phyloP scores from a whole-genome alignment of 306 rosid species.

The Pueraria montana region DNA sequence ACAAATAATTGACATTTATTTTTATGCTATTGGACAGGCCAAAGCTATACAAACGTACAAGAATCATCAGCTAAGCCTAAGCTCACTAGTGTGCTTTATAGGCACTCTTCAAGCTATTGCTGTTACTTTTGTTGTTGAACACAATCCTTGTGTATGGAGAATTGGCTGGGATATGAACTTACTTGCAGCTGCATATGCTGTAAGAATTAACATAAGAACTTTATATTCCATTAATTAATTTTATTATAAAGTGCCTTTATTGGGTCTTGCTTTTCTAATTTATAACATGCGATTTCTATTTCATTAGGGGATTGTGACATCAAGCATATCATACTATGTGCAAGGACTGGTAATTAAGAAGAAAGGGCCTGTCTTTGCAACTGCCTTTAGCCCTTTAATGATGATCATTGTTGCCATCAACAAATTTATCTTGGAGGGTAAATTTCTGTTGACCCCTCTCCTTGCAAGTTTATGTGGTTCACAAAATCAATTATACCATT shows the following conservation, averaged over 20 bases:
- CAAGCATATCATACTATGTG: slow-evolving; percentile 89
- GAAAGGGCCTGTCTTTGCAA: slow-evolving; percentile 95
- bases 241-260: not conserved
- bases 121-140: slow-evolving; percentile 84
- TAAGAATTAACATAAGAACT: slow-evolving; percentile 66
- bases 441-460: slow-evolving; percentile 7
- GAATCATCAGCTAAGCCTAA: slow-evolving; percentile 85
- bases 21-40: slow-evolving; percentile 54
- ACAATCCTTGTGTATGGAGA: slow-evolving; percentile 79
- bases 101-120: slow-evolving; percentile 92
- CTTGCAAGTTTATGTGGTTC: not conserved
- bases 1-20: not conserved
- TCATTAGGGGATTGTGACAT: slow-evolving; percentile 84
- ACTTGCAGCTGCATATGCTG: slow-evolving; percentile 97
- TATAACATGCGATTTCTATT: not conserved
- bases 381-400: slow-evolving; percentile 98
- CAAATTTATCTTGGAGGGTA: slow-evolving; percentile 92
- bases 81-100: slow-evolving; percentile 75
- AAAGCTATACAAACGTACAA: slow-evolving; percentile 82
- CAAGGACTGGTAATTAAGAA: slow-evolving; percentile 91
- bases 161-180: slow-evolving; percentile 94
- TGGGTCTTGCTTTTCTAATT: not conserved
- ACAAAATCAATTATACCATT: not conserved
- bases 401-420: slow-evolving; percentile 88
- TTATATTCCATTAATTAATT: not conserved